Evolutionary conservation across 106 monocot genomes (phyloP), one percentile per base, ranked within the genome.

Genomic region (Dactylorhiza incarnata): DNA sequence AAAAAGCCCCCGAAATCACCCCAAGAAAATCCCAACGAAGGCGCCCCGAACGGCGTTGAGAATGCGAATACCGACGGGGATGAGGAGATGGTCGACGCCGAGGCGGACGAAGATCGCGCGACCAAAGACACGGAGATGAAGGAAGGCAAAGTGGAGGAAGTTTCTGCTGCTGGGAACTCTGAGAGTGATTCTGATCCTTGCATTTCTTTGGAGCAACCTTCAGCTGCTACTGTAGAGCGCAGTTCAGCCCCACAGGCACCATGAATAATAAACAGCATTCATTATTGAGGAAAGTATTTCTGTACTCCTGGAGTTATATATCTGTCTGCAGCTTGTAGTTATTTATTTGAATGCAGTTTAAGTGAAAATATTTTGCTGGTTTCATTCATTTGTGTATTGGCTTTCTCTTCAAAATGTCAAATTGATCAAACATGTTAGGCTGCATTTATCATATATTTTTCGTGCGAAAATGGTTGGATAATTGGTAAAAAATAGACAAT

Each of bases 71-170:
- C 47, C 52, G 86, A 86, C 68, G 86, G 19, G 29, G 95, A 95
- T 77, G 90, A 80, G 82, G 95, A 95, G 75, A 95, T 95, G 95
- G 75, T 76, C 24, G 93, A 93, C 63, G 95, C 95, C 51, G 88
- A 90, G 19, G 55, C 80, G 7, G 49, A 77, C 67, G 85, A 83
- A 20, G 77, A 78, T 54, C 53, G 23, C 5, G 1, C 24, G 3
- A 74, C 24, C 72, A 66, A 74, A 9, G 88, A 93, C 68, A 76
- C 73, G 44, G 86, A 90, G 67, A 87, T 83, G 85, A 80, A 84
- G 61, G 92, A 90, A 73, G 86, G 79, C 9, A 90, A 83, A 29
- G 58, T 13, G 23, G 68, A 16, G 23, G 76, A 79, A 45, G 61
- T 43, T 29, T 45, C 74, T n/a, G 68, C 74, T n/a, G 68, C 72